These are phyloP conservation scores for Yamadazyma trypodendri DNA, from an alignment of 1,139 yeast species.

Conservation along the genomic window DNA sequence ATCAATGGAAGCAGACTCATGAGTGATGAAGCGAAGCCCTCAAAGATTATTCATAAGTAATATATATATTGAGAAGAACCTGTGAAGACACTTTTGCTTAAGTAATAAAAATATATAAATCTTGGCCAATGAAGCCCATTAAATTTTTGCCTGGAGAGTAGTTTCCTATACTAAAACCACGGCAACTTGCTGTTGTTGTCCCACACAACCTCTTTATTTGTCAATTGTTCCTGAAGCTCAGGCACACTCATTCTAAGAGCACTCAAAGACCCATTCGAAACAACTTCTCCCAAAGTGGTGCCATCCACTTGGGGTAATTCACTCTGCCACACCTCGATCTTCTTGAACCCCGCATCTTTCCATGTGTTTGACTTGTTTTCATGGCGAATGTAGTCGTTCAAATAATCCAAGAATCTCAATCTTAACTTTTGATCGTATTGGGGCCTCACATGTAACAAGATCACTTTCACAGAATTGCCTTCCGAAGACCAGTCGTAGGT, in stretches of 20 bases:
- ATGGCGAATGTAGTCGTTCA: constrained; percentile 13
- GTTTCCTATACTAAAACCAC: constrained; percentile 47
- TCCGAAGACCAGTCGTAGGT: constrained; percentile 36
- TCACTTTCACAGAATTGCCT: constrained; percentile 28
- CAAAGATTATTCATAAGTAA: too few relatives aligned
- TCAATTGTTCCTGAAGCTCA: constrained; percentile 24
- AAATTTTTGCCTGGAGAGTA: too few relatives aligned
- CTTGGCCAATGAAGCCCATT: too few relatives aligned
- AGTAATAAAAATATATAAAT: too few relatives aligned
- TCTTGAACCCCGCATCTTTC: constrained; percentile 12
- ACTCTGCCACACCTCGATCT: constrained; percentile 37
- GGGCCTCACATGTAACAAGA: constrained; percentile 24
- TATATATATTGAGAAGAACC: too few relatives aligned
- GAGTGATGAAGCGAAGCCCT: too few relatives aligned
- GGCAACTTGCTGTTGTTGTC: constrained; percentile 45
- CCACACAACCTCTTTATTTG: constrained; percentile 36
- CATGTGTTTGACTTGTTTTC: not conserved
- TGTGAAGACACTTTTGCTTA: too few relatives aligned
- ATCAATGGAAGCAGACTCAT: too few relatives aligned
- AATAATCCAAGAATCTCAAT: constrained; percentile 23
- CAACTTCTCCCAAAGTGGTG: constrained; percentile 16
- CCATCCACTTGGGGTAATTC: constrained; percentile 21
- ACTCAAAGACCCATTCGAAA: constrained; percentile 37
- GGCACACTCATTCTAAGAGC: constrained; percentile 31
- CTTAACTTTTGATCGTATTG: constrained; percentile 19